phyloP scores from a whole-genome alignment of 2,329 filamentous ascomycete genomes.

The Thermochaetoides dissita region DNA sequence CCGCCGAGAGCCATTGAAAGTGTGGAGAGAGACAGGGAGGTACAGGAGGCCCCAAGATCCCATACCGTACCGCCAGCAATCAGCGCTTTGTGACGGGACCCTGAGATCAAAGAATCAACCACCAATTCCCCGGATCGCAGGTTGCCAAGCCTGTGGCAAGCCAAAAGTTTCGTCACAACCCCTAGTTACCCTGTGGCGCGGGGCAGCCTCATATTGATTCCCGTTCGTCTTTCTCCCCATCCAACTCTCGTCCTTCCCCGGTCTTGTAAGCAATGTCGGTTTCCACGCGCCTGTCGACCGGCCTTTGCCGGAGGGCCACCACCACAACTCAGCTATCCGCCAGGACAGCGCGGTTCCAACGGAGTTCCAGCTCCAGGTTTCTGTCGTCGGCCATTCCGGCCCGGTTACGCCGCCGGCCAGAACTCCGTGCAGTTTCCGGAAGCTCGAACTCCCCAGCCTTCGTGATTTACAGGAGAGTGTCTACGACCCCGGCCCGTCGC shows the following conservation, averaged over 20 bases:
- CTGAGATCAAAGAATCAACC: too few relatives aligned
- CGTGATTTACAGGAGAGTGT: slow-evolving; percentile 6
- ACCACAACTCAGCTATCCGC: too few relatives aligned
- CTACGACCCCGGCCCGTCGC: slow-evolving; percentile 11
- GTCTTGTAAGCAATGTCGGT: slow-evolving; percentile 15
- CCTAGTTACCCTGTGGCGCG: not conserved
- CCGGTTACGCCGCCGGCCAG: slow-evolving; percentile 6
- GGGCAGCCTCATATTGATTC: not conserved
- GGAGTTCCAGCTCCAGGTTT: not conserved
- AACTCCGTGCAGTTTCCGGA: slow-evolving; percentile 4
- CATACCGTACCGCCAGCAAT: too few relatives aligned
- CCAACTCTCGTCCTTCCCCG: not conserved
- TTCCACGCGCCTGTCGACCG: slow-evolving; percentile 16
- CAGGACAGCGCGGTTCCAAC: too few relatives aligned
- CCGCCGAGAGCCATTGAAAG: too few relatives aligned
- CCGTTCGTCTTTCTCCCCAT: not conserved
- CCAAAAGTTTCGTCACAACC: too few relatives aligned
- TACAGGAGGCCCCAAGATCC: too few relatives aligned
- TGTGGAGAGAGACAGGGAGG: too few relatives aligned
- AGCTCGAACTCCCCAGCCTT: not conserved
- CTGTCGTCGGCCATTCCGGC: slow-evolving; percentile 7
- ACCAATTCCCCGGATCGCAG: too few relatives aligned
- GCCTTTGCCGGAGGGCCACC: slow-evolving; percentile 15
- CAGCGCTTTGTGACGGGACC: too few relatives aligned
- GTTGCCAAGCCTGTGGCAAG: too few relatives aligned